Percentiles rank a stretch among this genome's conserved stretches.
Conservation (phyloP, 352 stramenopile genomes). For the Pythium oligandrum region DNA sequence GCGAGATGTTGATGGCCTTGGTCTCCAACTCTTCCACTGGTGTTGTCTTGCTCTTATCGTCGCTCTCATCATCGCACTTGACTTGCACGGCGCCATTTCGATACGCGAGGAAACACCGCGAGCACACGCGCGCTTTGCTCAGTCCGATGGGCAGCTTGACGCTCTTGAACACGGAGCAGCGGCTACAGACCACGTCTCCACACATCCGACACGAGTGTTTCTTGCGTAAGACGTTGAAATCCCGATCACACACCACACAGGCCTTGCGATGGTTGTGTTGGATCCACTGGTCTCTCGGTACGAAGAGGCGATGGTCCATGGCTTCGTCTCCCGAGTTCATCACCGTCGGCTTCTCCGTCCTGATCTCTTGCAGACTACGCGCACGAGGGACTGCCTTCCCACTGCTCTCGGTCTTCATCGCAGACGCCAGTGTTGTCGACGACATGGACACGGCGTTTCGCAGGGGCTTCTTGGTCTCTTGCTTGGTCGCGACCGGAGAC, state of each 20-base stretch:
- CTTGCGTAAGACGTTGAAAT: constrained; percentile 69
- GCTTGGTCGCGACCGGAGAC: too few species aligned
- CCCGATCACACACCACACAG: constrained; percentile 63
- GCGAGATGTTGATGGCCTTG: too few species aligned
- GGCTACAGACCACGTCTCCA: constrained; percentile 70
- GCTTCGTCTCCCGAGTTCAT: constrained; percentile 3
- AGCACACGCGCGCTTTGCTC: constrained; percentile 66
- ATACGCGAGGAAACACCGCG: constrained; percentile 65
- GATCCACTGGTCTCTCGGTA: constrained; percentile 50
- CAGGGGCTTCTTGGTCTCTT: too few species aligned
- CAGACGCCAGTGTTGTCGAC: too few species aligned
- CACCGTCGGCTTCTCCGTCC: background rate
- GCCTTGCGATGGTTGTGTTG: constrained; percentile 35
- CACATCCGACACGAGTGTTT: constrained; percentile 81
- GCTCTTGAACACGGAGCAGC: constrained; percentile 65
- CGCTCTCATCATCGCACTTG: background rate
- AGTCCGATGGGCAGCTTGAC: constrained; percentile 56
- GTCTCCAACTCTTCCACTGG: background rate
- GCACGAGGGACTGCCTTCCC: background rate
- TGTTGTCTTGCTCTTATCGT: background rate
- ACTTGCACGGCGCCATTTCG: constrained; percentile 7
- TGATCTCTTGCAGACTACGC: background rate
- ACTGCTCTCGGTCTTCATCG: too few species aligned
- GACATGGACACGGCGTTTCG: too few species aligned
- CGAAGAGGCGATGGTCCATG: constrained; percentile 63